A percentile compares a stretch with the other conserved stretches of the same genome.
phyloP scores from a whole-genome alignment of 2,329 filamentous ascomycete genomes.

The Cladosporium cucumerinum region DNA sequence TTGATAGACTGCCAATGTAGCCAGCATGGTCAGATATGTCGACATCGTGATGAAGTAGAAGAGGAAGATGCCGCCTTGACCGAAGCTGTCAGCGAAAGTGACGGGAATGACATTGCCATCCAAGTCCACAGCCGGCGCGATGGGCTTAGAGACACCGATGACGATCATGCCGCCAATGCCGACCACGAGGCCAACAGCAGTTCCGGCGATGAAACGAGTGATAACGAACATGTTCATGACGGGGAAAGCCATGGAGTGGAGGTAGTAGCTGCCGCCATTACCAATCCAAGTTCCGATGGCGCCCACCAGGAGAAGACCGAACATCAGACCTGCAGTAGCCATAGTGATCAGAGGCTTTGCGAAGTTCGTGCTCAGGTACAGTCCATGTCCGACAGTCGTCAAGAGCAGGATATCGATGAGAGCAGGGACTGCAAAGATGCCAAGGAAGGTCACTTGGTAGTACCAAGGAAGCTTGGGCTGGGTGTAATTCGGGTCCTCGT shows the following conservation, averaged over 20 bases:
- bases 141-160: constrained; percentile 44
- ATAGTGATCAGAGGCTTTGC: constrained; percentile 42
- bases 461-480: constrained; percentile 37
- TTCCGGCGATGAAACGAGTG: constrained; percentile 44
- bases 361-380: constrained; percentile 61
- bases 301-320: constrained; percentile 54
- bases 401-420: constrained; percentile 59
- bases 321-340: constrained; percentile 57
- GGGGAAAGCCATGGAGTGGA: constrained; percentile 55
- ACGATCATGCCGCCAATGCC: constrained; percentile 44
- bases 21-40: constrained; percentile 57
- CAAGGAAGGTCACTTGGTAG: constrained; percentile 55
- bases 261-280: constrained; percentile 61
- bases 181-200: constrained; percentile 49
- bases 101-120: neutral
- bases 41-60: constrained; percentile 58
- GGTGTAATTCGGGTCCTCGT: constrained; percentile 12
- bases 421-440: constrained; percentile 61
- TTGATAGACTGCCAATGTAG: constrained; percentile 44
- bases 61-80: constrained; percentile 53
- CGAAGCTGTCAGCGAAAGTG: neutral
- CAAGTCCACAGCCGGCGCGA: constrained; percentile 22
- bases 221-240: constrained; percentile 55
- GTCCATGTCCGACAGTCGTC: constrained; percentile 56
- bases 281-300: constrained; percentile 63